Percentiles rank a stretch among this genome's conserved stretches.
Conservation (phyloP, 1,284 basidiomycete species). For the Psilocybe mexicana region DNA sequence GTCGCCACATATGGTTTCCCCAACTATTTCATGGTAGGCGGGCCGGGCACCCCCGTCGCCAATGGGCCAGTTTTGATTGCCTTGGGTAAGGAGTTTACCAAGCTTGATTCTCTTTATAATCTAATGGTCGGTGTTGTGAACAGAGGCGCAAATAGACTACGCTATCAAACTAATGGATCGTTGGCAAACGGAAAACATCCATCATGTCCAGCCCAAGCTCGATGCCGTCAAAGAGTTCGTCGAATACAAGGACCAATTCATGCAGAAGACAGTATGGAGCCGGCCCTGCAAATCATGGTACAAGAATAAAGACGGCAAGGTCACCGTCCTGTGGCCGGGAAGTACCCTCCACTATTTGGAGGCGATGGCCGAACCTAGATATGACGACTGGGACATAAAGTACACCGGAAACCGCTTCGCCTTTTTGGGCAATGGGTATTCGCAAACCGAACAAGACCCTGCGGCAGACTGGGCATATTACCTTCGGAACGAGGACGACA, state of each 20-base stretch:
- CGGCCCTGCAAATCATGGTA: constrained; percentile 34
- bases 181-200: constrained; percentile 36
- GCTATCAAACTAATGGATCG: constrained; percentile 33
- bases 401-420: constrained; percentile 32
- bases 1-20: constrained; percentile 31
- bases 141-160: constrained; percentile 35
- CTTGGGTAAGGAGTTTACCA: constrained; percentile 23
- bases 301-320: constrained; percentile 29
- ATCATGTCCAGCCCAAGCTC: constrained; percentile 31
- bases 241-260: constrained; percentile 30
- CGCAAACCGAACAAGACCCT: constrained; percentile 26
- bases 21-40: constrained; percentile 33
- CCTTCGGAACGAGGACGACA: constrained; percentile 28
- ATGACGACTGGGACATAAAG: constrained; percentile 34
- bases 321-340: constrained; percentile 33
- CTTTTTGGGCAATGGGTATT: constrained; percentile 33
- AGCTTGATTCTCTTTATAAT: background rate
- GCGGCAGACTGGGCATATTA: constrained; percentile 35
- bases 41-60: constrained; percentile 34
- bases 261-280: constrained; percentile 33
- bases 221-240: constrained; percentile 34
- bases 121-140: background rate
- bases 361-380: constrained; percentile 30
- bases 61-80: constrained; percentile 31
- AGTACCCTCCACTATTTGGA: constrained; percentile 36